These are phyloP conservation scores for Patellaria atrata DNA, from an alignment of 495 filamentous ascomycete genomes.

Conservation along the genomic window DNA sequence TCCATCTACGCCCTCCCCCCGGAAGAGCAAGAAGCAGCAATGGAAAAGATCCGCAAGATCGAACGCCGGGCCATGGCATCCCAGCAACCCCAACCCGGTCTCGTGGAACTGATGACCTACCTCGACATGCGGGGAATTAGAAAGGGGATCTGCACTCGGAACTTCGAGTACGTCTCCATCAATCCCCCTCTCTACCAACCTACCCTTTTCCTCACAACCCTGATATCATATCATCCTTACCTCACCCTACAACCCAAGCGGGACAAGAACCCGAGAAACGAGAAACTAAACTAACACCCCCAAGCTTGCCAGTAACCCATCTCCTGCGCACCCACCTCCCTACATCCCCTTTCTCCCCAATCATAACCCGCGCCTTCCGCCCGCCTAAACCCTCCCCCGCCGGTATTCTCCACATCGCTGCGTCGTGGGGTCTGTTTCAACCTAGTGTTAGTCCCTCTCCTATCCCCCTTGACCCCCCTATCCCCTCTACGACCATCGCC, in stretches of 20 bases:
- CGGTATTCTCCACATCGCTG: constrained; percentile 72
- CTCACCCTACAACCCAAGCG: neutral
- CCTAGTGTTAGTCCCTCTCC: constrained; percentile 31
- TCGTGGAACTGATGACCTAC: constrained; percentile 62
- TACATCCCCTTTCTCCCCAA: constrained; percentile 53
- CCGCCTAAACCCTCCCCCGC: constrained; percentile 84
- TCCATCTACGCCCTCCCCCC: constrained; percentile 64
- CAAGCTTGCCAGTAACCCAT: constrained; percentile 47
- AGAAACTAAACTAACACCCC: neutral
- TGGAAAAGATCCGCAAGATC: constrained; percentile 57
- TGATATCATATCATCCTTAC: constrained; percentile 25
- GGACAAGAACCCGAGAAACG: no score
- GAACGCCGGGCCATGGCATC: constrained; percentile 64
- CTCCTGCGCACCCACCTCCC: constrained; percentile 62
- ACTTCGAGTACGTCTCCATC: constrained; percentile 63
- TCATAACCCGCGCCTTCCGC: constrained; percentile 72
- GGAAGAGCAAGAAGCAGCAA: constrained; percentile 45
- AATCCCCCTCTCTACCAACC: no score
- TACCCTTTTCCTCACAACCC: neutral
- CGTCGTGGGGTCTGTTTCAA: no score
- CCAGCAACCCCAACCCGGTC: constrained; percentile 69
- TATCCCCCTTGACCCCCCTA: constrained; percentile 5
- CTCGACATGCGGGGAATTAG: constrained; percentile 48
- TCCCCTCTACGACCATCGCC: no score
- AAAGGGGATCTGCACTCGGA: constrained; percentile 85